Percentiles rank a stretch among this genome's conserved stretches.
These are phyloP conservation scores for Chalara sp. DNA, from an alignment of 2,329 filamentous ascomycete species.

Conservation along the genomic window DNA sequence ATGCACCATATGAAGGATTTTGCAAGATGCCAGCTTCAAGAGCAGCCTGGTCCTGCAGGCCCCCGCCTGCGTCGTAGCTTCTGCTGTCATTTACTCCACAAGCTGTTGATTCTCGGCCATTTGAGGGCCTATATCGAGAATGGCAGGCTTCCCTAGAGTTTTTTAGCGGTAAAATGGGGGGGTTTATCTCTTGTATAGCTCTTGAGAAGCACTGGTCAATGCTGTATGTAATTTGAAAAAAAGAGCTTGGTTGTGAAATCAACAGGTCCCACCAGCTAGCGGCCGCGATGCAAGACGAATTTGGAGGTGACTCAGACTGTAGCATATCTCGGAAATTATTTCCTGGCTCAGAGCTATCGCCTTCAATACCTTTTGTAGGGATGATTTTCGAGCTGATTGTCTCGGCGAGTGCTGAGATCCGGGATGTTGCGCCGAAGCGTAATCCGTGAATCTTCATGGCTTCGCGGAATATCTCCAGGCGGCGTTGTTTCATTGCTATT, in stretches of 20 bases:
- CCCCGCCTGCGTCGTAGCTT: no score
- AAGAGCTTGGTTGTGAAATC: neutral
- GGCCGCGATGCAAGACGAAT: neutral
- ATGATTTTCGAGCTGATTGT: neutral
- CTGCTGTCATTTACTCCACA: no score
- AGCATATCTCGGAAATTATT: neutral
- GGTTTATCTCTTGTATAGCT: neutral
- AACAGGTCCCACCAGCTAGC: neutral
- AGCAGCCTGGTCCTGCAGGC: no score
- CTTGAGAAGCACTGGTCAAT: neutral
- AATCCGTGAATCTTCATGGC: slow-evolving; percentile 40
- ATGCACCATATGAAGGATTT: no score
- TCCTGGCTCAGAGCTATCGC: neutral
- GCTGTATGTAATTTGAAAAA: neutral
- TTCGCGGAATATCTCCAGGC: slow-evolving; percentile 38
- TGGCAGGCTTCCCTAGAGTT: no score
- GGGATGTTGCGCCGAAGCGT: slow-evolving; percentile 38
- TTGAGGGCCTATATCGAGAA: no score
- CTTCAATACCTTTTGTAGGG: neutral
- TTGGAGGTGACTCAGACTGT: neutral
- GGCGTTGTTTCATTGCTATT: slow-evolving; percentile 35
- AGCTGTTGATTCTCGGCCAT: no score
- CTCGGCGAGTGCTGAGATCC: neutral
- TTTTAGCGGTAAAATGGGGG: no score
- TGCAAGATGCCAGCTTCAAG: no score